phyloP scores from a whole-genome alignment of 768 basidiomycete species.

The Trametes coccinea region DNA sequence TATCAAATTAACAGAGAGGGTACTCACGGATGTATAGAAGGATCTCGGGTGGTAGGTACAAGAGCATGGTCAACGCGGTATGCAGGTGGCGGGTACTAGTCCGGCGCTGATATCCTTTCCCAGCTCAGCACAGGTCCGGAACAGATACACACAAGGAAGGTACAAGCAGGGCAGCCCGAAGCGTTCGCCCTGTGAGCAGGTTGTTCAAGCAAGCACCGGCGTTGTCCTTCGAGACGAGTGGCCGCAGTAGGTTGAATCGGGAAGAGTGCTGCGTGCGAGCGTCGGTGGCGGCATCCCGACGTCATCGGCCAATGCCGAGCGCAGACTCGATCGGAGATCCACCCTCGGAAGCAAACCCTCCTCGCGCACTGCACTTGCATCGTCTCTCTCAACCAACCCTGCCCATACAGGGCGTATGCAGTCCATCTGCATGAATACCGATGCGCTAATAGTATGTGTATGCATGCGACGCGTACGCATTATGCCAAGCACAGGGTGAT shows the following conservation, averaged over 20 bases:
- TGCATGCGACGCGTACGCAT: too few relatives aligned
- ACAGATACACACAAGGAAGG: too few relatives aligned
- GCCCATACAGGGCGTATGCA: too few relatives aligned
- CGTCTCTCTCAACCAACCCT: too few relatives aligned
- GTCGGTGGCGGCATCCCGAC: constrained; percentile 8
- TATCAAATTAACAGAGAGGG: not conserved
- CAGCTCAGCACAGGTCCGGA: too few relatives aligned
- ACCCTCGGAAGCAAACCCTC: not conserved
- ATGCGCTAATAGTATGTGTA: too few relatives aligned
- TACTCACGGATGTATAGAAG: constrained; percentile 58
- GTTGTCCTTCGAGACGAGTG: constrained; percentile 8
- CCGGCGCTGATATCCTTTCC: too few relatives aligned
- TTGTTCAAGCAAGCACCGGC: not conserved
- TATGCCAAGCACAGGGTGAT: too few relatives aligned
- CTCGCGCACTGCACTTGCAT: too few relatives aligned
- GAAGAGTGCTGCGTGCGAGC: not conserved
- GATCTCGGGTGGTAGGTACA: constrained; percentile 56
- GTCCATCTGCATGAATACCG: too few relatives aligned
- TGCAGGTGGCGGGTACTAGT: not conserved
- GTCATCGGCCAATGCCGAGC: constrained; percentile 11
- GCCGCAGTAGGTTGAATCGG: constrained; percentile 2
- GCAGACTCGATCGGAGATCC: not conserved
- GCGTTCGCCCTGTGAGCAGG: not conserved
- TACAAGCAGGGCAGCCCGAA: too few relatives aligned
- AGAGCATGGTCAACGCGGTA: not conserved